Evolutionary conservation across 345 rosid species (phyloP), one percentile per base, ranked within the genome.

Genomic region (Eucalyptus microcorys): DNA sequence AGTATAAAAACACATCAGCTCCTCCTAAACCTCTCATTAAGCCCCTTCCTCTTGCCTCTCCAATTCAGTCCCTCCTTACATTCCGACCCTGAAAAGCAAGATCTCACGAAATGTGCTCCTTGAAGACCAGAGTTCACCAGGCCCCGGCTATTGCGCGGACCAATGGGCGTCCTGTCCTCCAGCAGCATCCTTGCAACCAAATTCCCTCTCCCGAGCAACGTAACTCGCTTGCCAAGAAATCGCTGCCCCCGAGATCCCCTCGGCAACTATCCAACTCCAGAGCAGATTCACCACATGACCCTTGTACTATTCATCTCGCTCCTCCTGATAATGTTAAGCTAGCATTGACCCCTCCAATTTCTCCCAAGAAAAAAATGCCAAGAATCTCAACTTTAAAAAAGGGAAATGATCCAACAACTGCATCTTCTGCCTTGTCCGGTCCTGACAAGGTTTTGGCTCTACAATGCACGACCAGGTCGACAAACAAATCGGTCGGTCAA

Each of bases 151-250:
- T 93, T 89, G 89, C 93, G 19, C 92, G 87, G 34, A 92, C 93
- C 91, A 92, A 94, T 61, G 97, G 95, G 40, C 94, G 96, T 3
- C 94, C 92, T 5, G 96, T 96, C 80, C 98, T 95, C 88, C 95
- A 96, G 59, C 98, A 95, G 43, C 93, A 76, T 22, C 47, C 92
- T 68, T 94, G 94, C 32, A 95, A 95, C 92, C 96, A 93, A 91
- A 90, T 93, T 87, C 95, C 95, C 10, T 89, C 85, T 47, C 91
- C 91, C 89, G 94, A 93, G 47, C 88, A 92, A 57, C 88, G 91
- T 30, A 92, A 89, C 88, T 92, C 95, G n/a, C 92, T 92, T 43
- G 93, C 93, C 87, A 94, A 93, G 87, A 81, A 89, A 66, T 84
- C 92, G 71, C 90, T 92, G 76, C 89, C 84, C 86, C 49, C 50